Percentiles rank a stretch among this genome's conserved stretches.
Conservation (phyloP, 495 filamentous ascomycete genomes). For the Gamarada debralockiae region DNA sequence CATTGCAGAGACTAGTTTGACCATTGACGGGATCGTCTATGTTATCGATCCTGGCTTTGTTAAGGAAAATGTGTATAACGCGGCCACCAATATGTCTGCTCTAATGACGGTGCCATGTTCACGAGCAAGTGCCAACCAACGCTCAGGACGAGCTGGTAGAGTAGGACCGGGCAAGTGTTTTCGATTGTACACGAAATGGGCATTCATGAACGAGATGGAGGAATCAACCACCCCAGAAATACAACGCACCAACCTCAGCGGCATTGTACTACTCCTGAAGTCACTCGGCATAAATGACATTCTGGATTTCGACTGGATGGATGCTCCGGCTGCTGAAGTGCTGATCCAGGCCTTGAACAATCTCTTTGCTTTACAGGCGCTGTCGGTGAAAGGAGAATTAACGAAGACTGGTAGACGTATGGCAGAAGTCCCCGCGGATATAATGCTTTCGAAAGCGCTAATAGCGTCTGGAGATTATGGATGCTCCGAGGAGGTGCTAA, state of each 20-base stretch:
- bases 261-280: constrained; percentile 82
- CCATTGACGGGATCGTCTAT: constrained; percentile 88
- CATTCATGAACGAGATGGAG: constrained; percentile 91
- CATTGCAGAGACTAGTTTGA: constrained; percentile 85
- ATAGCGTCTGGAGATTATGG: constrained; percentile 82
- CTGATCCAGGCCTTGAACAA: constrained; percentile 89
- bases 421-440: constrained; percentile 94
- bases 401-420: constrained; percentile 93
- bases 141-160: constrained; percentile 88
- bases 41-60: constrained; percentile 91
- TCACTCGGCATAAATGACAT: constrained; percentile 92
- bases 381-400: constrained; percentile 86
- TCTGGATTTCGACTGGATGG: constrained; percentile 95
- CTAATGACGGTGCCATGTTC: constrained; percentile 90
- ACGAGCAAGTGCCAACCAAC: constrained; percentile 89
- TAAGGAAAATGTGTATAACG: constrained; percentile 94
- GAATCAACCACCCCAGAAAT: constrained; percentile 94
- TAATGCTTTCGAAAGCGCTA: no score
- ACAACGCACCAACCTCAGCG: constrained; percentile 82
- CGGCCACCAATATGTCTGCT: constrained; percentile 86
- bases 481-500: constrained; percentile 93
- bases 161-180: constrained; percentile 94
- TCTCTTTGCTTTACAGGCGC: constrained; percentile 84
- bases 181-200: constrained; percentile 90
- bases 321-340: constrained; percentile 86